Conservation (phyloP, 148 eudicot genomes). For the Hydrangea macrophylla region DNA sequence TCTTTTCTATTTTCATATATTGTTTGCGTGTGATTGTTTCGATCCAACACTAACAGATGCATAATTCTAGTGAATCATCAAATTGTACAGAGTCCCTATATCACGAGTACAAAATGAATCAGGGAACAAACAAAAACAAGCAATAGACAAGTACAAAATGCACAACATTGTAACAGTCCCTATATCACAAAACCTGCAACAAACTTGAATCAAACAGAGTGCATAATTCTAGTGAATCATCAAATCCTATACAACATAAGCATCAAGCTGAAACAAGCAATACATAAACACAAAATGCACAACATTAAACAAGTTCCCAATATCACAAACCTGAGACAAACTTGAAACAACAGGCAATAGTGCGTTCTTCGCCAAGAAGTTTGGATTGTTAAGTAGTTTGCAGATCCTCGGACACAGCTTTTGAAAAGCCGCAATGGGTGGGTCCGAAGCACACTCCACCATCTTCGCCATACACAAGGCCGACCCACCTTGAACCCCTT, state of each 20-base stretch:
- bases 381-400: conserved; percentile 77
- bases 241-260: conserved; percentile 1
- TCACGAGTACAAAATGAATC: too few relatives aligned
- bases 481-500: conserved; percentile 74
- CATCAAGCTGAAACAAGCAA: not conserved
- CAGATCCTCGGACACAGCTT: conserved; percentile 84
- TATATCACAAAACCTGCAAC: too few relatives aligned
- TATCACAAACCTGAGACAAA: conserved; percentile 71
- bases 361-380: conserved; percentile 79
- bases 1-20: too few relatives aligned
- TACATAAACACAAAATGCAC: too few relatives aligned
- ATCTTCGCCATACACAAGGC: conserved; percentile 85
- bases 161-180: too few relatives aligned
- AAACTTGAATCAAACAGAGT: not conserved
- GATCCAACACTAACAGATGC: too few relatives aligned
- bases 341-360: conserved; percentile 76
- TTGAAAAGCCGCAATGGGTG: conserved; percentile 61
- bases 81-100: too few relatives aligned
- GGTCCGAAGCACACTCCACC: conserved; percentile 63
- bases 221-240: not conserved
- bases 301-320: too few relatives aligned
- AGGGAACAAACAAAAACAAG: too few relatives aligned
- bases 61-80: not conserved
- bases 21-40: too few relatives aligned
- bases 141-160: too few relatives aligned